Evolutionary conservation across 495 filamentous ascomycete genomes (phyloP).

Genomic region (Parmelia sp.): DNA sequence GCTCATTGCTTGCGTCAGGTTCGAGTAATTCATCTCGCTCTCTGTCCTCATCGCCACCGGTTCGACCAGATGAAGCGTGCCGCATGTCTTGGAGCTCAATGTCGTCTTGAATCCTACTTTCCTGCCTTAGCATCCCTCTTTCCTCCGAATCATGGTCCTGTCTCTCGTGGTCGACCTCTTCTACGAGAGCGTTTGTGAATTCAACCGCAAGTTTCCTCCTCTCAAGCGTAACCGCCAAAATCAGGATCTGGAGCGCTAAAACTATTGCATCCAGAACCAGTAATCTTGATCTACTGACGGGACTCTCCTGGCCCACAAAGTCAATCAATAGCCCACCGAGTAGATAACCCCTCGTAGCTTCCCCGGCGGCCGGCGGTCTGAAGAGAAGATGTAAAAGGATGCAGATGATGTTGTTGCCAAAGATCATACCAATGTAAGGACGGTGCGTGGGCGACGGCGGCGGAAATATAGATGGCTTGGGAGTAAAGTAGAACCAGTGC

Average conservation of each 20-base stretch:
- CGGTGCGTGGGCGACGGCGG: constrained; percentile 58
- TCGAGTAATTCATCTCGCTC: constrained; percentile 42
- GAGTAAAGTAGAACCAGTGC: constrained; percentile 72
- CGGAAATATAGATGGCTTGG: constrained; percentile 64
- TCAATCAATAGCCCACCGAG: constrained; percentile 82
- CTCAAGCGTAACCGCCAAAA: constrained; percentile 68
- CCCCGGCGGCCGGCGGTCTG: constrained; percentile 58
- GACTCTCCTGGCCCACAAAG: constrained; percentile 78
- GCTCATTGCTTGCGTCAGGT: constrained; percentile 36
- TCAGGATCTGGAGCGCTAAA: constrained; percentile 61
- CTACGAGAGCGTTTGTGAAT: constrained; percentile 20
- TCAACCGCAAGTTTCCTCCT: constrained; percentile 40
- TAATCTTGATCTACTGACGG: constrained; percentile 58
- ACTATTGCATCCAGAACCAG: constrained; percentile 60
- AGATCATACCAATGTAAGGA: constrained; percentile 63
- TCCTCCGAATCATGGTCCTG: constrained; percentile 82
- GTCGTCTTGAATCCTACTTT: constrained; percentile 36
- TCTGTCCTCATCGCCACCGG: constrained; percentile 32
- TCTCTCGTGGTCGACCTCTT: constrained; percentile 16
- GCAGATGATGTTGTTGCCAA: constrained; percentile 65
- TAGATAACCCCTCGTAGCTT: constrained; percentile 71
- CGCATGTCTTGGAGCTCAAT: constrained; percentile 44
- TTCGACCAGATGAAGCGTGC: constrained; percentile 23
- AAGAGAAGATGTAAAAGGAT: constrained; percentile 63
- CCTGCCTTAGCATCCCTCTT: constrained; percentile 57